Evolutionary conservation across 306 rosid genomes (phyloP).

Genomic region (Urtica urens): DNA sequence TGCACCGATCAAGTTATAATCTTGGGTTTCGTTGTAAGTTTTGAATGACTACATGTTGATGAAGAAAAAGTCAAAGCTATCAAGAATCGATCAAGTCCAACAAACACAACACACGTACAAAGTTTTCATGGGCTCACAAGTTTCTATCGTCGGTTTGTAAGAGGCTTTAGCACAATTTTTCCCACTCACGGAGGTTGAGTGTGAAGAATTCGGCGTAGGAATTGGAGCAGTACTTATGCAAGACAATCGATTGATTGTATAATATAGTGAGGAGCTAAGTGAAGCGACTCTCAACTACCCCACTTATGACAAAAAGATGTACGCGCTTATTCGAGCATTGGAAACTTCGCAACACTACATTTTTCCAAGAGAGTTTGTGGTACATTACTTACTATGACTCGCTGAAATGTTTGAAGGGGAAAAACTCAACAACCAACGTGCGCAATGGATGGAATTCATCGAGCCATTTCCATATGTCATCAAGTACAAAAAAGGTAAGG

Average conservation of each 20-base stretch:
- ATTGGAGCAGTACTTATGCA: neutral
- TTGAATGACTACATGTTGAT: neutral
- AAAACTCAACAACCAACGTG: no score
- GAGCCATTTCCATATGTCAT: no score
- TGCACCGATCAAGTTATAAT: neutral
- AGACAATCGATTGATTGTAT: neutral
- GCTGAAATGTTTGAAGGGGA: no score
- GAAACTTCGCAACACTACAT: no score
- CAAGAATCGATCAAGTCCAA: neutral
- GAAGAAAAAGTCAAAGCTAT: neutral
- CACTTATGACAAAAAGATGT: neutral
- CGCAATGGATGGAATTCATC: no score
- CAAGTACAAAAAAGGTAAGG: no score
- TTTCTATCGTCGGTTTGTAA: constrained; percentile 4
- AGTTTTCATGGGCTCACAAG: constrained; percentile 11
- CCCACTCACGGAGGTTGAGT: neutral
- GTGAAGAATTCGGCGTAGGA: neutral
- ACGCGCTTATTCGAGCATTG: neutral
- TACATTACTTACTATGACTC: no score
- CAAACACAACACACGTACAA: neutral
- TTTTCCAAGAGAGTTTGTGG: no score
- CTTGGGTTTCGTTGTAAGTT: constrained; percentile 1
- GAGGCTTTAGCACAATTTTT: neutral
- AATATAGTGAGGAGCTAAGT: neutral
- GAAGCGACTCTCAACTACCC: neutral